Evolutionary conservation across 2,329 filamentous ascomycete genomes (phyloP), one percentile per base, ranked within the genome.

Genomic region (Hymenoscyphus salicellus): DNA sequence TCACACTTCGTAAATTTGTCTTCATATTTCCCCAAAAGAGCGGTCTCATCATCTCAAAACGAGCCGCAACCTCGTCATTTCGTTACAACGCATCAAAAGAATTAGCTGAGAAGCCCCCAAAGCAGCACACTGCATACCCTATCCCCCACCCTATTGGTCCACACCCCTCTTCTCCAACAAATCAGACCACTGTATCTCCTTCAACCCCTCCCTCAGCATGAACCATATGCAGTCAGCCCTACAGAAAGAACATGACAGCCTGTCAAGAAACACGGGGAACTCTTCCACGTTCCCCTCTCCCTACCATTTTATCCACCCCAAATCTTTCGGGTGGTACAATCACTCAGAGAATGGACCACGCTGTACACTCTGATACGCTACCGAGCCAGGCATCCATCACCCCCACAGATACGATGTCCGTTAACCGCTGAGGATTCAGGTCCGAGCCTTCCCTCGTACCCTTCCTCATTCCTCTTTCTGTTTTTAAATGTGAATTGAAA

Each of bases 171-270:
- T 5, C 14, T 38, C 36, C 36, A 38, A 38, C 36, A 38, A 38
- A 17, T 38, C 36, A 38, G 17, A 55, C 20, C 49, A 28, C 49
- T 16, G 10, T 28, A 28, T 55, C 16, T 32, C 17, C 16, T 33
- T 33, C 17, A n/a, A 56, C 30, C 55, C 55, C 55, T 33, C 55
- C 26, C 28, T n/a, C 14, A 28, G 55, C 20, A 57, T 32, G 55
- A 28, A 28, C 52, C 23, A 26, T 16, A 26, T 30, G 55, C 55
- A 57, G 55, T 57, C 55, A 57, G 55, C 55, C 55, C 55, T 57
- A 57, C 32, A 57, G 26, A 26, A 23, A 57, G 28, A 36, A 57
- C 55, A 33, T 26, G 28, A 57, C 16, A n/a, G 17, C 28, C 28
- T 36, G 32, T 36, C 28, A 57, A 57, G 17, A 36, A 57, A 20